Evolutionary conservation across 345 rosid genomes (phyloP).

Genomic region (Kandelia obovata): DNA sequence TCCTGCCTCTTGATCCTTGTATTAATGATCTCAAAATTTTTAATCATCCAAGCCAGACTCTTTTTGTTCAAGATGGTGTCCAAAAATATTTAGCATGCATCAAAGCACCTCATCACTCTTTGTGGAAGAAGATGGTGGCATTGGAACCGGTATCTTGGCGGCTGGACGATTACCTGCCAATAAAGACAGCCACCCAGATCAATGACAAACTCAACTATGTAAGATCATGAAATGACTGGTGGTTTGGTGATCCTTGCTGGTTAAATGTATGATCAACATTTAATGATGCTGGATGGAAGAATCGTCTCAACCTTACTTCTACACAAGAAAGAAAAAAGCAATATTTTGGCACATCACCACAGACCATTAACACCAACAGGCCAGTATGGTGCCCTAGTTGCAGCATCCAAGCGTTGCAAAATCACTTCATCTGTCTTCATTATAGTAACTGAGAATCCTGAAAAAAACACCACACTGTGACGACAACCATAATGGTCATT

Average conservation of each 20-base stretch:
- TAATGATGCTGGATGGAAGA: conserved; percentile 1
- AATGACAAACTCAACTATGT: background rate
- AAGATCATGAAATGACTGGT: background rate
- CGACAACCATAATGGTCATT: conserved; percentile 10
- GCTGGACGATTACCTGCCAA: conserved; percentile 77
- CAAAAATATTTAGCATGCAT: too few species aligned
- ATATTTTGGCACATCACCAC: conserved; percentile 24
- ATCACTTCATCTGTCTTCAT: conserved; percentile 77
- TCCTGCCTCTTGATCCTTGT: too few species aligned
- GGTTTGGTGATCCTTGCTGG: too few species aligned
- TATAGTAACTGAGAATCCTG: conserved; percentile 92
- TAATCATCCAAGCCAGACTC: too few species aligned
- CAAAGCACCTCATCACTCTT: conserved; percentile 61
- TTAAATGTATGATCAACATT: background rate
- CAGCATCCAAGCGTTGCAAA: conserved; percentile 74
- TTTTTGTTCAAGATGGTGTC: too few species aligned
- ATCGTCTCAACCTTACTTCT: background rate
- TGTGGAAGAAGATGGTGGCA: conserved; percentile 54
- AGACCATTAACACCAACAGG: conserved; percentile 82
- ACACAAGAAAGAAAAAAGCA: background rate
- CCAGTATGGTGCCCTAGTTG: conserved; percentile 95
- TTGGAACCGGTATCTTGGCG: conserved; percentile 80
- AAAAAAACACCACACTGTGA: conserved; percentile 14
- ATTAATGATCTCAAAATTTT: too few species aligned
- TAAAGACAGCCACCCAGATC: conserved; percentile 16